phyloP scores from a whole-genome alignment of 371 early-diverging fungal species.

The Mucor sp. region DNA sequence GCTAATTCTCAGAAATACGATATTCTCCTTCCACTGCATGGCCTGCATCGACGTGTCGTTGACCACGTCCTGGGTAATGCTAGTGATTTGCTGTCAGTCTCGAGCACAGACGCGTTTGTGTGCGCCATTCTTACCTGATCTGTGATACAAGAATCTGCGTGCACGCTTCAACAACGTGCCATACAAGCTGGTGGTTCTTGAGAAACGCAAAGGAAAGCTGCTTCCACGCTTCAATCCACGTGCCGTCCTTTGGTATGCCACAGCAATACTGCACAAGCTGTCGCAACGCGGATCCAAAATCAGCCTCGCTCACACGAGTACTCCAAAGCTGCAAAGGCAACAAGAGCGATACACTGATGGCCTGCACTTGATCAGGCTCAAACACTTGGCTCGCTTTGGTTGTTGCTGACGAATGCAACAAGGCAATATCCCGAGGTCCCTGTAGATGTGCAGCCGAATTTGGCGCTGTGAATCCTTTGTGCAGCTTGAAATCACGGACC shows the following conservation, averaged over 20 bases:
- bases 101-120: neutral
- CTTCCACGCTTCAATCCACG: constrained; percentile 12
- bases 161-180: constrained; percentile 9
- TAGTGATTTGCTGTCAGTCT: neutral
- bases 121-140: neutral
- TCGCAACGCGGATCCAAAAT: neutral
- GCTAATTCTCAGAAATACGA: constrained; percentile 3
- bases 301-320: neutral
- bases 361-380: neutral
- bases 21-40: neutral
- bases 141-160: neutral
- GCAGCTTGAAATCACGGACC: constrained; percentile 1
- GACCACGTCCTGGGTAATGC: neutral
- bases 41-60: neutral
- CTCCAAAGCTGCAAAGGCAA: neutral
- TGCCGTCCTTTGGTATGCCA: constrained; percentile 4
- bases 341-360: neutral
- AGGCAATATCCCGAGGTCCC: neutral
- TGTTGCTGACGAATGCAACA: neutral
- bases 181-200: neutral
- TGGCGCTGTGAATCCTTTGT: neutral
- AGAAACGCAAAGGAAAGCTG: constrained; percentile 9
- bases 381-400: neutral
- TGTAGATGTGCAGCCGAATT: neutral
- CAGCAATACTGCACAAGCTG: constrained; percentile 7